Percentiles rank a stretch among this genome's conserved stretches.
Conservation (phyloP, 345 rosid species). For the Pseudoturritis turrita region DNA sequence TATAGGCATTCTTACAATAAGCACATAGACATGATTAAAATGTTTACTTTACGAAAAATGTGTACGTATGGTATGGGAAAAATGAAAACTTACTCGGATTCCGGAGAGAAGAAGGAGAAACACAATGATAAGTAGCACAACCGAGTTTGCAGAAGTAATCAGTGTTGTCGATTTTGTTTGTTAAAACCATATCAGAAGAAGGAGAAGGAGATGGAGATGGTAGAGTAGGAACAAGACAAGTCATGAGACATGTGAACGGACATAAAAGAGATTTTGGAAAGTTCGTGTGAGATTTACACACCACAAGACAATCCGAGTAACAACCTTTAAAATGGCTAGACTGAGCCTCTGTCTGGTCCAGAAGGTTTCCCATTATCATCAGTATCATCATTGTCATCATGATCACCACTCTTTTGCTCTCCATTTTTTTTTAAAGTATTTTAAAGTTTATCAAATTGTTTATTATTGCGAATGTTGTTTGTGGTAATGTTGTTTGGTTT, state of each 20-base stretch:
- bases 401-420: background rate
- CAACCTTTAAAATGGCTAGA: slow-evolving; percentile 9
- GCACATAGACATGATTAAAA: background rate
- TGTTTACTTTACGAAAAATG: background rate
- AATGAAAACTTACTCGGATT: background rate
- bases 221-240: slow-evolving; percentile 10
- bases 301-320: slow-evolving; percentile 6
- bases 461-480: background rate
- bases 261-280: slow-evolving; percentile 10
- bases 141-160: slow-evolving; percentile 12
- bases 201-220: background rate
- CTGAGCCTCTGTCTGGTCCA: background rate
- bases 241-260: slow-evolving; percentile 21
- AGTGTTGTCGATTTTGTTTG: background rate
- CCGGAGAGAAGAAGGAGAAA: background rate
- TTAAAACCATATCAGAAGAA: background rate
- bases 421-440: background rate
- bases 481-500: background rate
- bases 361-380: slow-evolving; percentile 1
- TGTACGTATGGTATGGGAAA: background rate
- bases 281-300: slow-evolving; percentile 2
- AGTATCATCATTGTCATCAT: background rate
- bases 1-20: background rate
- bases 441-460: background rate
- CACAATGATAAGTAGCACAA: slow-evolving; percentile 8